phyloP scores from a whole-genome alignment of 768 basidiomycete genomes.

The Coprinopsis marcescibilis region DNA sequence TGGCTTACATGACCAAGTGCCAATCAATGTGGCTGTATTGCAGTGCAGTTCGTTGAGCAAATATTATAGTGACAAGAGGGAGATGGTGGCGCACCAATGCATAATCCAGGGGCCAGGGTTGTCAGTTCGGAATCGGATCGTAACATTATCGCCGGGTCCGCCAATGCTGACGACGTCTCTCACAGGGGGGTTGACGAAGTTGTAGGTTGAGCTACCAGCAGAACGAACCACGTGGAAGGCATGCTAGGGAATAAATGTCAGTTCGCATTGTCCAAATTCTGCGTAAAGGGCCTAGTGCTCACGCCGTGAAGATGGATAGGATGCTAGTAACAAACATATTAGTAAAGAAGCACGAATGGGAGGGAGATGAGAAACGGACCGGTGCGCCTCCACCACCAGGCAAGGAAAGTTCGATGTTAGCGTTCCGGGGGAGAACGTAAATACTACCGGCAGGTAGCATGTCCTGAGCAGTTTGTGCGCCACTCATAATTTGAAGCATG shows the following conservation, averaged over 20 bases:
- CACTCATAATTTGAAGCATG: constrained; percentile 47
- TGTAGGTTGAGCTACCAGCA: constrained; percentile 30
- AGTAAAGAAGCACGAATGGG: background rate
- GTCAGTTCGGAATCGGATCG: constrained; percentile 55
- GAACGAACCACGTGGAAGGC: constrained; percentile 35
- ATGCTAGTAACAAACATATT: constrained; percentile 26
- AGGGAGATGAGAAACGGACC: constrained; percentile 11
- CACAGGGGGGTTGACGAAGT: constrained; percentile 43
- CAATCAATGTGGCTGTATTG: constrained; percentile 40
- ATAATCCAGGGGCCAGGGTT: constrained; percentile 54
- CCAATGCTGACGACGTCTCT: constrained; percentile 35
- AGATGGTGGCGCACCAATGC: constrained; percentile 21
- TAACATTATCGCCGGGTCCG: constrained; percentile 31
- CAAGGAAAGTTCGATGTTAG: constrained; percentile 42
- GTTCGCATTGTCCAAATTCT: background rate
- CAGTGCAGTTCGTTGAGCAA: constrained; percentile 9
- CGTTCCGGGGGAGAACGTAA: constrained; percentile 37
- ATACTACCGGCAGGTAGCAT: constrained; percentile 36
- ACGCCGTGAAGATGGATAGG: constrained; percentile 39
- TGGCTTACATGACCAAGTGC: constrained; percentile 27
- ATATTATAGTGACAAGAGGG: background rate
- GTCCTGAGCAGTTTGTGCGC: constrained; percentile 32
- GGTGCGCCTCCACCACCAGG: constrained; percentile 31
- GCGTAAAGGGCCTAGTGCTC: too few relatives aligned
- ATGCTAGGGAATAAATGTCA: constrained; percentile 22